A percentile compares a stretch with the other conserved stretches of the same genome.
phyloP scores from a whole-genome alignment of 169 alveolate genomes.

The Cryptosporidium canis region DNA sequence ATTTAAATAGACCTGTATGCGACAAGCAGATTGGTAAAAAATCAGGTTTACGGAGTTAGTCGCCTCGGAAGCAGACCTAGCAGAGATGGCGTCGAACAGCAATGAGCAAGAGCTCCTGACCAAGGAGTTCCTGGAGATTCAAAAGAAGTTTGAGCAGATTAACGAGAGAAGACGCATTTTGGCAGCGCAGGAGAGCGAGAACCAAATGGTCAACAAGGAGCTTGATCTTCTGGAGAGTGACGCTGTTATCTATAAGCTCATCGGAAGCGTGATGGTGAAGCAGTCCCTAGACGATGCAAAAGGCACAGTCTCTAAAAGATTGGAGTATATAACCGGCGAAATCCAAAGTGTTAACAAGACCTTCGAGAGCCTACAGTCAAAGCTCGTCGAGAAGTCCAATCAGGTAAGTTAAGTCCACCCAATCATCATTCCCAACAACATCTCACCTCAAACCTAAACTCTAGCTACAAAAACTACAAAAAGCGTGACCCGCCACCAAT shows the following conservation, averaged over 20 bases:
- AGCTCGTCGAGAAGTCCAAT: constrained; percentile 42
- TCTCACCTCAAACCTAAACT: background rate
- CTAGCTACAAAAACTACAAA: constrained; percentile 43
- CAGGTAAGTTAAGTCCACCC: constrained; percentile 37
- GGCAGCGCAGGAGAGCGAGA: constrained; percentile 58
- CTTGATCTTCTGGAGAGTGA: constrained; percentile 46
- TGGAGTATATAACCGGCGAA: constrained; percentile 51
- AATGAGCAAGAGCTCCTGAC: constrained; percentile 19
- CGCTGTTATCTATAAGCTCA: constrained; percentile 50
- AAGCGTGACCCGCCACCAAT: background rate
- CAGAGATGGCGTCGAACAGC: constrained; percentile 1
- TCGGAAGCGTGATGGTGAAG: constrained; percentile 59
- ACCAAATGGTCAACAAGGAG: constrained; percentile 60
- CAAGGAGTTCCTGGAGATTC: constrained; percentile 62
- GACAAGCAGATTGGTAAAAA: background rate
- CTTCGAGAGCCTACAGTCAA: constrained; percentile 20
- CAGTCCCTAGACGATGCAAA: constrained; percentile 65
- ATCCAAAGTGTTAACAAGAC: constrained; percentile 45
- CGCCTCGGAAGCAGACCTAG: background rate
- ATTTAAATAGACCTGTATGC: background rate
- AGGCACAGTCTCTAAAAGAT: constrained; percentile 49
- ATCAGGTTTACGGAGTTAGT: background rate
- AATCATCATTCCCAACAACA: background rate
- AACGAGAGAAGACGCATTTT: constrained; percentile 57
- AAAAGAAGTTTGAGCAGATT: constrained; percentile 38